Conservation (phyloP, 2,329 filamentous ascomycete genomes). For the Shiraia sp. region DNA sequence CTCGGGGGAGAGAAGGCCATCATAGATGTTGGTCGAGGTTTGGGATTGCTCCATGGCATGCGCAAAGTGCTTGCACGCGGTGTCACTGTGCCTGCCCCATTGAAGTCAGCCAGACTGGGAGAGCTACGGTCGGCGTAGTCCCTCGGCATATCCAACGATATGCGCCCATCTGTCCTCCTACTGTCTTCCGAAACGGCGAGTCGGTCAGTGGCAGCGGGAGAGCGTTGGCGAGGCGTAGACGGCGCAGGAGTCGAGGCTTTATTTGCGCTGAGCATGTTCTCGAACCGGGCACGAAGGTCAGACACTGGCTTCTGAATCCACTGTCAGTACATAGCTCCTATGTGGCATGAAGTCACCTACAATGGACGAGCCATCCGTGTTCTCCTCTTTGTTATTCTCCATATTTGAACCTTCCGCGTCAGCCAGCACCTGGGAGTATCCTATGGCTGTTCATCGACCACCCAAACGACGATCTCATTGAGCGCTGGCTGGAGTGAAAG, state of each 20-base stretch:
- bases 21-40: constrained; percentile 54
- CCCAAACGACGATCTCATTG: constrained; percentile 34
- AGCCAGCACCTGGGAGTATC: constrained; percentile 38
- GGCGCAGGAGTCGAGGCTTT: constrained; percentile 26
- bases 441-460: constrained; percentile 40
- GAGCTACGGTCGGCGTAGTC: constrained; percentile 25
- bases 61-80: constrained; percentile 43
- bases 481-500: constrained; percentile 22
- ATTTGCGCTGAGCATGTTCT: constrained; percentile 66
- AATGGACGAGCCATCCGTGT: constrained; percentile 76
- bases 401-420: constrained; percentile 37
- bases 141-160: constrained; percentile 49
- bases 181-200: constrained; percentile 34
- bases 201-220: constrained; percentile 38
- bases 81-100: constrained; percentile 32
- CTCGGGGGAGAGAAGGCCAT: constrained; percentile 52
- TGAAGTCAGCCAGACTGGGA: constrained; percentile 43
- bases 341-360: constrained; percentile 51
- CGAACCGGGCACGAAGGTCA: constrained; percentile 78
- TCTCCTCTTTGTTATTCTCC: constrained; percentile 53
- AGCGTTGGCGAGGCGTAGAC: constrained; percentile 30
- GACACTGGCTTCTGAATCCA: constrained; percentile 73
- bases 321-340: constrained; percentile 15
- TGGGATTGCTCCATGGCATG: constrained; percentile 40
- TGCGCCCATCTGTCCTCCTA: constrained; percentile 39